Conservation (phyloP, 768 basidiomycete species). For the Amanita exitialis region DNA sequence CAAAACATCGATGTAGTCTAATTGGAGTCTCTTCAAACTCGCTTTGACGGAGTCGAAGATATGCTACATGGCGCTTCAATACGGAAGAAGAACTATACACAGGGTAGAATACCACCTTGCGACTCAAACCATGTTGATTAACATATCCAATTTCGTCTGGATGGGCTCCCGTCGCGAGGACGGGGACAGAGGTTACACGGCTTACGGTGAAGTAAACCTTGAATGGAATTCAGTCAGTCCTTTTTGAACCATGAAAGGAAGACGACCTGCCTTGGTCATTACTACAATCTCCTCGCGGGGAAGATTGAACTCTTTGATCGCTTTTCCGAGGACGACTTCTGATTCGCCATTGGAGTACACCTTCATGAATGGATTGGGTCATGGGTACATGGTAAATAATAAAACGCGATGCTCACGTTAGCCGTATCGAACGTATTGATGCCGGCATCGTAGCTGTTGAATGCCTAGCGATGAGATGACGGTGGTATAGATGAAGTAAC, state of each 20-base stretch:
- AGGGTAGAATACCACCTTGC: slow-evolving; percentile 23
- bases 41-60: slow-evolving; percentile 43
- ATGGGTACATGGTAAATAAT: background rate
- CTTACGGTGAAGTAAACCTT: slow-evolving; percentile 19
- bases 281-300: slow-evolving; percentile 73
- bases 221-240: background rate
- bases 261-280: slow-evolving; percentile 46
- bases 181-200: slow-evolving; percentile 11
- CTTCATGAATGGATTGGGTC: slow-evolving; percentile 18
- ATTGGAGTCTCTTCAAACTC: slow-evolving; percentile 41
- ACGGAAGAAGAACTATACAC: background rate
- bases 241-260: background rate
- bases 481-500: background rate
- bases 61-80: slow-evolving; percentile 19
- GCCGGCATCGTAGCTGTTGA: slow-evolving; percentile 44
- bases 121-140: slow-evolving; percentile 26
- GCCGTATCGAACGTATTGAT: slow-evolving; percentile 57
- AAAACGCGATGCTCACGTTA: slow-evolving; percentile 20
- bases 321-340: slow-evolving; percentile 62
- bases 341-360: slow-evolving; percentile 58
- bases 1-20: slow-evolving; percentile 51
- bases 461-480: background rate
- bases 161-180: slow-evolving; percentile 9
- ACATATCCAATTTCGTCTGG: slow-evolving; percentile 38
- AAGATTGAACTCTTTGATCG: slow-evolving; percentile 53